Evolutionary conservation across 768 basidiomycete genomes (phyloP), one percentile per base, ranked within the genome.

Genomic region (Naganishia randhawae): DNA sequence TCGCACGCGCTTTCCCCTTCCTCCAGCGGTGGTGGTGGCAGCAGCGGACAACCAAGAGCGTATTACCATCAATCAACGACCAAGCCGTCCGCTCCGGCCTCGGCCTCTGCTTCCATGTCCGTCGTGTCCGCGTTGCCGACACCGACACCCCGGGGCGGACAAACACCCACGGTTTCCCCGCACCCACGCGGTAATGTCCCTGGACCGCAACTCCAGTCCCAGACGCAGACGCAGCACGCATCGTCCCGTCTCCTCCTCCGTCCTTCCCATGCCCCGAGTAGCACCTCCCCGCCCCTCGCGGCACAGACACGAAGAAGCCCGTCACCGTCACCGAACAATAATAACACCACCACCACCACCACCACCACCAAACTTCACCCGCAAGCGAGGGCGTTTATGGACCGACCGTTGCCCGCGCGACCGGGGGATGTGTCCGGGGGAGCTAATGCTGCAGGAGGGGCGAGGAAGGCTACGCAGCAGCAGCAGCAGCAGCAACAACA

Each of bases 401-500:
- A 55, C 10, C 50, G 69, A 31, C 69, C 69, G 14, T 51, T 70
- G 29, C 69, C 69, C 31, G 67, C 50, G 5, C 50, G 42, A 17
- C 61, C 61, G 8, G 61, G 14, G 11, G 45, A 48, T 48, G 1
- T 13, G n/a, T n/a, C n/a, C n/a, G n/a, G n/a, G n/a, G n/a, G n/a
- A n/a, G n/a, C n/a, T 22, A 48, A 3, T 22, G n/a, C 11, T 7
- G 45, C n/a, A 48, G 19, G 14, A 8, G 45, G 45, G 19, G 25
- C 7, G 7, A 48, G 45, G n/a, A 48, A 11, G 13, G 11, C 3
- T 22, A 22, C 45, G 45, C 45, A 48, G 25, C 45, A n/a, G 25
- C 45, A 48, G 25, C 45, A 48, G 11, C 45, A 48, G 11, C 45
- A 48, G 25, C 41, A 42, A 6, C 41, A 42, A 42, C 41, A 42